Conservation (phyloP, 495 filamentous ascomycete species). For the Hypomontagnella monticulosa region DNA sequence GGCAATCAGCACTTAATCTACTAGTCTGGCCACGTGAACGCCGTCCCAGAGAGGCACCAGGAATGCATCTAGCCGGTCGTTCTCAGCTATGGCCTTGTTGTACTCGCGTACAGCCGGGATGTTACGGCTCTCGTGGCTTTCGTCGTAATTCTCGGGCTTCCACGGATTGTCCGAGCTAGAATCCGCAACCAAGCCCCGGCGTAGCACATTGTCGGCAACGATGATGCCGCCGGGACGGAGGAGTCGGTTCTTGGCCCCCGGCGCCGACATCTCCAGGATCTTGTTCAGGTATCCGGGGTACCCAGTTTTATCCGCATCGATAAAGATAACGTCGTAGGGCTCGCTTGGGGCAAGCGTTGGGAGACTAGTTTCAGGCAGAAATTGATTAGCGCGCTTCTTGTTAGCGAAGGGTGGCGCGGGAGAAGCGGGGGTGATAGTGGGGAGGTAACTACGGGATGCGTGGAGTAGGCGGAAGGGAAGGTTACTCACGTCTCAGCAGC, state of each 20-base stretch:
- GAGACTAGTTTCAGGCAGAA: constrained; percentile 27
- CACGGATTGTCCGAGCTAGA: constrained; percentile 44
- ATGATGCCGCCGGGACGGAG: constrained; percentile 50
- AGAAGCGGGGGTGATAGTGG: too few relatives aligned
- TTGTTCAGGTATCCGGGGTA: constrained; percentile 47
- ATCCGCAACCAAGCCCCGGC: constrained; percentile 49
- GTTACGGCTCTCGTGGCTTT: not conserved
- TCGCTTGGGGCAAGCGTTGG: constrained; percentile 39
- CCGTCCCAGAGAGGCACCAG: constrained; percentile 51
- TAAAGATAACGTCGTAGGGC: constrained; percentile 54
- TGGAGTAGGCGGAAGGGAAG: not conserved
- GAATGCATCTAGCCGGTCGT: constrained; percentile 45
- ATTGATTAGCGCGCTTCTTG: not conserved
- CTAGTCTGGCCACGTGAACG: constrained; percentile 41
- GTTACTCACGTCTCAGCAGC: constrained; percentile 48
- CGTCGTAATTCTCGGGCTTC: constrained; percentile 14
- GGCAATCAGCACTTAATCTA: constrained; percentile 42
- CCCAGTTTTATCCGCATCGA: constrained; percentile 52
- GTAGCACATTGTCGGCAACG: constrained; percentile 50
- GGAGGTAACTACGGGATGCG: not conserved
- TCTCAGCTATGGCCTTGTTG: constrained; percentile 39
- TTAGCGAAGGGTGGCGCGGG: too few relatives aligned
- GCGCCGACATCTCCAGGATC: constrained; percentile 41
- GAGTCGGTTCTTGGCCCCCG: constrained; percentile 40
- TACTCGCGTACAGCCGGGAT: constrained; percentile 42